Evolutionary conservation across 306 rosid species (phyloP), one percentile per base, ranked within the genome.

Genomic region (Arachis hypogaea): DNA sequence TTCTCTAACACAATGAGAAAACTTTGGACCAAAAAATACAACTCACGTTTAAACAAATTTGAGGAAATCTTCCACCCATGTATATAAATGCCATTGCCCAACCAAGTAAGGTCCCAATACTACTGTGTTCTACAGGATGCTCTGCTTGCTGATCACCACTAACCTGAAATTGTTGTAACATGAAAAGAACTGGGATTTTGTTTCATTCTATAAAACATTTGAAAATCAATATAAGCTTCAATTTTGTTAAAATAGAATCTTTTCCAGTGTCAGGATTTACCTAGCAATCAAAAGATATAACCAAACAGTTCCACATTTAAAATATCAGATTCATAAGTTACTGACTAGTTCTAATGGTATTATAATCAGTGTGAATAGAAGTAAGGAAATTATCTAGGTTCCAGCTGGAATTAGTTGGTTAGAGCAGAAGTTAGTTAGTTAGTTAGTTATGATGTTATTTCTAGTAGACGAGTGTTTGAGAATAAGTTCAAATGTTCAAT

Each of bases 21-120:
- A 74, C 61, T 12, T 73, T 38, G 14, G 16, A 46, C 54, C 68
- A 38, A 69, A 57, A 61, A 52, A 72, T 68, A 41, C 36, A 61
- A 67, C 97, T 89, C 72, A 89, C 97, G 78, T 87, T 92, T 73
- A 92, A 84, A 77, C 38, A 77, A 65, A 92, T 89, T 75, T 92
- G 97, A 73, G 97, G 97, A 76, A 92, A 74, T 71, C 97, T 86
- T 78, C 96, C 97, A 33, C 97, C 84, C 86, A 89, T 83, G 75
- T 89, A 92, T 68, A 89, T 74, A 75, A 81, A 60, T 71, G 97
- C 92, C 96, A 92, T 92, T 74, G 83, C 90, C 93, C 96, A 92
- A 68, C 97, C 97, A 78, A 92, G 90, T 65, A 66, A 82, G 78
- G 33, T 67, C 36, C 92, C 97, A 58, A 86, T 71, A 69, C 71